phyloP scores from a whole-genome alignment of 352 stramenopile species.

The Pythium grandisporangium region DNA sequence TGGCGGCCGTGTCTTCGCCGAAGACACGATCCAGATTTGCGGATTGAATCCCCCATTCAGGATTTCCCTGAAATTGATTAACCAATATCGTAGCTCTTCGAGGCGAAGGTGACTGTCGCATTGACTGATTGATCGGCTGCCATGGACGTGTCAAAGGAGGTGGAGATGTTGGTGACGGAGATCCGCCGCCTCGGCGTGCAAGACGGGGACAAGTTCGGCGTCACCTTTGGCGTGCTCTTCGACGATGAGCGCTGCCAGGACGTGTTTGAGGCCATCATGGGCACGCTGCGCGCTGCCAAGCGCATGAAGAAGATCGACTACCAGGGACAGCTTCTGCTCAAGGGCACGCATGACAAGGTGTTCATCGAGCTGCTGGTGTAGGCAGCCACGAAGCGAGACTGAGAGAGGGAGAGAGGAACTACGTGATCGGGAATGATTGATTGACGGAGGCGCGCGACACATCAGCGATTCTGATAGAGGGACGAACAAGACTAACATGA shows the following conservation, averaged over 20 bases:
- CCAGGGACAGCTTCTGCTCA: slow-evolving; percentile 73
- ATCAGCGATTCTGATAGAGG: no score
- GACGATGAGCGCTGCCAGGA: slow-evolving; percentile 77
- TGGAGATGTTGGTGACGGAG: slow-evolving; percentile 56
- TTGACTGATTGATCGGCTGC: no score
- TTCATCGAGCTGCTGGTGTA: slow-evolving; percentile 57
- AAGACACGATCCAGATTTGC: no score
- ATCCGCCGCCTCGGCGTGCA: slow-evolving; percentile 54
- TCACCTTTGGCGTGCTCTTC: slow-evolving; percentile 75
- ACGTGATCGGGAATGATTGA: neutral
- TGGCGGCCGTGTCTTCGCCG: no score
- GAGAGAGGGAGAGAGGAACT: neutral
- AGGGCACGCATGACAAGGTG: slow-evolving; percentile 71
- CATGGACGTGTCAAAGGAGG: slow-evolving; percentile 67
- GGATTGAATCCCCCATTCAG: no score
- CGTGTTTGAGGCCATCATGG: slow-evolving; percentile 74
- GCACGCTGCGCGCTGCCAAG: slow-evolving; percentile 74
- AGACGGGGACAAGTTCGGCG: slow-evolving; percentile 35
- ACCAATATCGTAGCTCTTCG: no score
- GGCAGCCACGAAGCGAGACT: neutral
- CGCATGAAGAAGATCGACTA: slow-evolving; percentile 71
- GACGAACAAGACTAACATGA: no score
- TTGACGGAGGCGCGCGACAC: no score
- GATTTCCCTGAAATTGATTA: no score
- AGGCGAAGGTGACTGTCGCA: neutral